These are phyloP conservation scores for Penicillium arizonense DNA, from an alignment of 495 filamentous ascomycete genomes.

Conservation along the genomic window DNA sequence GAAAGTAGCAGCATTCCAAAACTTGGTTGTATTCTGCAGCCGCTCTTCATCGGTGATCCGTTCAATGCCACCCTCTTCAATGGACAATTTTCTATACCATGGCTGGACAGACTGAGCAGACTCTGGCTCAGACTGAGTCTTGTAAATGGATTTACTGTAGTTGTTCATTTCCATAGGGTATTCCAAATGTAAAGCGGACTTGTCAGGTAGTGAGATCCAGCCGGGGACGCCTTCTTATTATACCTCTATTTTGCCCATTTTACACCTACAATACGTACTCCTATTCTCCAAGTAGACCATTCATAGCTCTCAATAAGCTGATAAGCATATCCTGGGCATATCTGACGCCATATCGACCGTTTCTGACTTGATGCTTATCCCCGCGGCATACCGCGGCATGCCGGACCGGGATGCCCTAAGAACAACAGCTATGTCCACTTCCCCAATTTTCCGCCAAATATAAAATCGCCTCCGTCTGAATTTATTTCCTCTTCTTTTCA, in stretches of 20 bases:
- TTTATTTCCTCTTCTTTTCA: not conserved
- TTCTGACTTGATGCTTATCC: constrained; percentile 14
- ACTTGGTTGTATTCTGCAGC: constrained; percentile 51
- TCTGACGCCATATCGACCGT: constrained; percentile 21
- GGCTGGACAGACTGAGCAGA: not conserved
- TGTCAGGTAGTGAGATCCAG: not conserved
- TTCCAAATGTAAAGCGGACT: not conserved
- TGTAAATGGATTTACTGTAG: not conserved
- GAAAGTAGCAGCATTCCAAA: constrained; percentile 41
- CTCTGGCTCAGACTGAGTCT: not conserved
- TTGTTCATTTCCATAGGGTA: constrained; percentile 1
- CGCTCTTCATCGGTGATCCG: constrained; percentile 62
- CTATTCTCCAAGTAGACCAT: constrained; percentile 39
- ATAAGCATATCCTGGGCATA: constrained; percentile 19
- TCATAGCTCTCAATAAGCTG: constrained; percentile 1
- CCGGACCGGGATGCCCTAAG: constrained; percentile 22
- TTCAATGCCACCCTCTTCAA: constrained; percentile 67
- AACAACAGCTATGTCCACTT: not conserved
- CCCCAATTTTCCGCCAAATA: not conserved
- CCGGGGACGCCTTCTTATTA: constrained; percentile 1
- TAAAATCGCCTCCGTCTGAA: not conserved
- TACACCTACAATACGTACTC: not conserved
- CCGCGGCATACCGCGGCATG: constrained; percentile 31
- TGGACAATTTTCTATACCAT: constrained; percentile 36
- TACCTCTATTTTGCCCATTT: not conserved